Base-by-base conservation (phyloP, 2,329 filamentous ascomycete genomes). In the Corniculantispora saksenae region DNA sequence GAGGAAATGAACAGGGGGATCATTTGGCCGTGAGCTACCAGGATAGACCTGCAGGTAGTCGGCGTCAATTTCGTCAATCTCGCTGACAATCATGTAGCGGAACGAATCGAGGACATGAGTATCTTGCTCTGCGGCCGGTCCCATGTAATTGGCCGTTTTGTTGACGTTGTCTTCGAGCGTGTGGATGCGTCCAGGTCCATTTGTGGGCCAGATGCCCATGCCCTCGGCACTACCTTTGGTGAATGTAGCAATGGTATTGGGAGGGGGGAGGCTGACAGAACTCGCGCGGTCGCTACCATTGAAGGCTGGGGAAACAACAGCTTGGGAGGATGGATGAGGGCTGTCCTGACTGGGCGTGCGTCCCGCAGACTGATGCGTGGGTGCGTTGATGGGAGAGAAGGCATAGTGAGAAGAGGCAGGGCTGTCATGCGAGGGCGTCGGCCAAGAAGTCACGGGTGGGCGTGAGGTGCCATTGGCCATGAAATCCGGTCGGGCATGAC, bases 81-180 rank as follows among this genome's bases (percentile, higher is more conserved):
- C 76, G 51, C 81, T 82, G 53, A 82, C 71, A 32, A 83, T 77
- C 21, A 80, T 76, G 43, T 81, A 82, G 21, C 81, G 74, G 62
- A 83, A 83, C 13, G 80, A 81, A 45, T 79, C 78, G 5, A 83
- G 73, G 10, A 83, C 74, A 67, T 81, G 76, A 1, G 80, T 76
- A 62, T 83, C 82, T 67, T 83, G 81, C 69, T 83, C 81, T 12
- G 76, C 78, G 2, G 79, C 75, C 17, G 78, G 73, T 0, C 81
- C 81, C 72, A 83, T 78, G 15, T 74, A 80, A 68, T 83, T 81
- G 15, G 81, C 78, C 1, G 81, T 82, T 21, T 74, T 69, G 61
- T 77, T 75, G 21, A 73, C 69, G 17, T 76, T 77, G 65, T 82
- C 80, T 65, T 83, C 81, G 9, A 82, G 73, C 0, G 78, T 78